Evolutionary conservation across 2,329 filamentous ascomycete genomes (phyloP).

Genomic region (Calycina herbarum): DNA sequence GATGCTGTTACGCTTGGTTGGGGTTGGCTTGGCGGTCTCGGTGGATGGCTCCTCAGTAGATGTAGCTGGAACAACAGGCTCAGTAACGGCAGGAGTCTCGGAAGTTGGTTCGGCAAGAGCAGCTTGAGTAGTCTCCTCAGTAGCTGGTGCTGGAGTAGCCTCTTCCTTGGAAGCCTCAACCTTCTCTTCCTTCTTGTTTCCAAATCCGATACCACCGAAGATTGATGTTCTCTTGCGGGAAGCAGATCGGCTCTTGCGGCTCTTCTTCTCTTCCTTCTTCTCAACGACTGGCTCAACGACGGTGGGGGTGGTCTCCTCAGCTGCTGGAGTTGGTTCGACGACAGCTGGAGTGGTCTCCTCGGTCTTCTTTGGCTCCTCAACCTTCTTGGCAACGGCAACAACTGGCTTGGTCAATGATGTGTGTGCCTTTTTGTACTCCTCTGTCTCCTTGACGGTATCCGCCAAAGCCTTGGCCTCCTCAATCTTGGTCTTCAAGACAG

Average conservation of each 20-base stretch:
- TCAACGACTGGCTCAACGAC: conserved; percentile 39
- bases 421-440: conserved; percentile 74
- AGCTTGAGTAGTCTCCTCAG: conserved; percentile 29
- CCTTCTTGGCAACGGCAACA: conserved; percentile 38
- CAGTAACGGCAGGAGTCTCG: conserved; percentile 37
- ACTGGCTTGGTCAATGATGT: conserved; percentile 43
- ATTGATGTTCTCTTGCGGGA: conserved; percentile 67
- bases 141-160: conserved; percentile 30
- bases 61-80: conserved; percentile 42
- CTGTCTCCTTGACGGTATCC: conserved; percentile 70
- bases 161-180: conserved; percentile 41
- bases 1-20: conserved; percentile 37
- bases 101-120: conserved; percentile 36
- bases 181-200: conserved; percentile 40
- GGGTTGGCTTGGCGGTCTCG: conserved; percentile 39
- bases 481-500: conserved; percentile 78
- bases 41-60: conserved; percentile 11
- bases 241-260: conserved; percentile 61
- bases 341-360: conserved; percentile 36
- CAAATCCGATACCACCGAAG: conserved; percentile 54
- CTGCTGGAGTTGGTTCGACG: conserved; percentile 35
- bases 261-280: conserved; percentile 53
- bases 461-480: conserved; percentile 82
- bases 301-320: background rate
- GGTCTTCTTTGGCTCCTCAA: conserved; percentile 48